Conservation (phyloP, 2,329 filamentous ascomycete genomes). For the Botrytis medusae region DNA sequence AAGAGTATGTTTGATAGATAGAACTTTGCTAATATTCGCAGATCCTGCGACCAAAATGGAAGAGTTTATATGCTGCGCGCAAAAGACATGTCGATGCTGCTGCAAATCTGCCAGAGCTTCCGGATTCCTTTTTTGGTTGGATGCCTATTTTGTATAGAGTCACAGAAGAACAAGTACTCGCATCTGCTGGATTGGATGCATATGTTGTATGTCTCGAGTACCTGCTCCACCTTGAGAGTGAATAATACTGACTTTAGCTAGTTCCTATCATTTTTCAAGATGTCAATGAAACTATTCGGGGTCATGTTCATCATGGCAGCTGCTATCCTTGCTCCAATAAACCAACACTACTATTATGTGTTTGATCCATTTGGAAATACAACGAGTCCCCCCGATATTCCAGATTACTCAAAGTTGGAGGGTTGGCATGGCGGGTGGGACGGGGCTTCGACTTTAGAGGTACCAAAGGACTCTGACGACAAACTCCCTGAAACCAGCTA, state of each 20-base stretch:
- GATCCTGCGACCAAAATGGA: constrained; percentile 89
- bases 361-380: constrained; percentile 25
- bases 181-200: constrained; percentile 88
- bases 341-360: constrained; percentile 59
- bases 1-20: constrained; percentile 14
- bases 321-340: constrained; percentile 80
- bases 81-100: constrained; percentile 67
- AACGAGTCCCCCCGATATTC: constrained; percentile 38
- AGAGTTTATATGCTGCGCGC: constrained; percentile 82
- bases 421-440: constrained; percentile 18
- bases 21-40: constrained; percentile 44
- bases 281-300: constrained; percentile 81
- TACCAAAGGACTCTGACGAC: constrained; percentile 19
- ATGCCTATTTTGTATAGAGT: constrained; percentile 82
- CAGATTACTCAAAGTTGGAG: constrained; percentile 15
- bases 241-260: constrained; percentile 37
- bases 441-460: background rate
- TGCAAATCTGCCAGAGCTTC: constrained; percentile 70
- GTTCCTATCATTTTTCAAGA: constrained; percentile 94
- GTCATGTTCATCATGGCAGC: constrained; percentile 80
- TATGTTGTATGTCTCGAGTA: constrained; percentile 66
- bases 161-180: constrained; percentile 83
- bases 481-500: constrained; percentile 47
- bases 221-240: background rate
- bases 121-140: constrained; percentile 88